phyloP scores from a whole-genome alignment of 2,329 filamentous ascomycete species.

The Zasmidium citrigriseum region DNA sequence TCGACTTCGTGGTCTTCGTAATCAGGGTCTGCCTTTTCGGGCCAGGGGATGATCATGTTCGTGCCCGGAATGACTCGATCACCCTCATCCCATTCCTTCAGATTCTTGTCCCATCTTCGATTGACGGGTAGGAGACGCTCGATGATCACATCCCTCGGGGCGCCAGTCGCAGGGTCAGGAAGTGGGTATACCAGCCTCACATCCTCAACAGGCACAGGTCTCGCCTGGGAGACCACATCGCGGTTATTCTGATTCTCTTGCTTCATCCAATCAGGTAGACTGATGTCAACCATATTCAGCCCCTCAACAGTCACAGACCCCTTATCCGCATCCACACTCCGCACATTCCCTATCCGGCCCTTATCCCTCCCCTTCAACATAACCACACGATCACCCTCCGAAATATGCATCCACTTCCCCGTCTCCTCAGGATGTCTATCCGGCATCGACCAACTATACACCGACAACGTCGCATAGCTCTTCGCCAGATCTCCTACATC shows the following conservation, averaged over 20 bases:
- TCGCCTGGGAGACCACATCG: constrained; percentile 34
- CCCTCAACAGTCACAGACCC: constrained; percentile 39
- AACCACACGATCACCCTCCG: constrained; percentile 75
- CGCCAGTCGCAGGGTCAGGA: constrained; percentile 64
- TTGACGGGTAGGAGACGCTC: constrained; percentile 60
- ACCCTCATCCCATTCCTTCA: constrained; percentile 18
- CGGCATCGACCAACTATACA: constrained; percentile 29
- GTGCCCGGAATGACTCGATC: constrained; percentile 65
- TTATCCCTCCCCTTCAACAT: constrained; percentile 75
- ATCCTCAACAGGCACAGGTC: constrained; percentile 60
- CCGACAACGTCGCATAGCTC: constrained; percentile 56
- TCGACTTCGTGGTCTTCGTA: constrained; percentile 63
- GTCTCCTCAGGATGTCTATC: constrained; percentile 26
- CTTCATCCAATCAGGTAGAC: constrained; percentile 44
- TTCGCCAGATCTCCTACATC: constrained; percentile 63
- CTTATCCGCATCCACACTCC: constrained; percentile 48
- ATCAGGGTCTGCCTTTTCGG: constrained; percentile 51
- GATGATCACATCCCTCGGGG: constrained; percentile 73
- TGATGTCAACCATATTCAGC: constrained; percentile 46
- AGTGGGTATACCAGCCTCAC: constrained; percentile 82
- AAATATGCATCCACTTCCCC: constrained; percentile 36
- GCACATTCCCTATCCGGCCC: constrained; percentile 79
- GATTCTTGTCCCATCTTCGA: constrained; percentile 41
- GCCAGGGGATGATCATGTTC: constrained; percentile 77
- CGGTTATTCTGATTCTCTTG: constrained; percentile 41